Percentiles rank a stretch among this genome's conserved stretches.
phyloP scores from a whole-genome alignment of 805 yeast genomes.

The Tetrapisispora nanseiensis region DNA sequence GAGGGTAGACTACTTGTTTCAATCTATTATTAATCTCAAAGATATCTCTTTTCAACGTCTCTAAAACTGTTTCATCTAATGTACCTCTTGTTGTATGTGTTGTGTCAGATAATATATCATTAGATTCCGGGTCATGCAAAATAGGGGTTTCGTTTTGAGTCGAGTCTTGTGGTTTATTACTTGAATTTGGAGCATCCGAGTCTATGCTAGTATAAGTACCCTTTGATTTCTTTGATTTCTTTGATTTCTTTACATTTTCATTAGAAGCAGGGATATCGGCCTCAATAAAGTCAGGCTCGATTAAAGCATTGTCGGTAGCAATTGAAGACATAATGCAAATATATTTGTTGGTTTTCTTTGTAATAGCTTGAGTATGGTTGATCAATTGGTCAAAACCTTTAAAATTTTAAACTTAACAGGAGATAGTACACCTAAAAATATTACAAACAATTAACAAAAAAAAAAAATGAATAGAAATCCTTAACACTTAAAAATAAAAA shows the following conservation, averaged over 20 bases:
- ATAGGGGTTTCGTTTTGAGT: background rate
- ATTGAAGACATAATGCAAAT: background rate
- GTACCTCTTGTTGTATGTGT: constrained; percentile 19
- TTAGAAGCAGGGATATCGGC: constrained; percentile 7
- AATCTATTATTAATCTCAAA: constrained; percentile 24
- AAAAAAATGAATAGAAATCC: background rate
- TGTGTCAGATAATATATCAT: background rate
- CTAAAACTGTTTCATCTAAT: constrained; percentile 23
- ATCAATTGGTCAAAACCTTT: no score
- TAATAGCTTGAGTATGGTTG: no score
- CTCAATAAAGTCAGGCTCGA: constrained; percentile 25
- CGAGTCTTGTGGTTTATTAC: background rate
- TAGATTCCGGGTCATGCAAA: background rate
- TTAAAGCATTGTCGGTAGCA: constrained; percentile 4
- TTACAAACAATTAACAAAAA: no score
- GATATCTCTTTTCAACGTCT: constrained; percentile 26
- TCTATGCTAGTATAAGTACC: background rate
- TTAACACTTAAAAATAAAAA: constrained; percentile 1
- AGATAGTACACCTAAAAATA: no score
- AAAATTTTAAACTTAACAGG: no score
- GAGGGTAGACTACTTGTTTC: constrained; percentile 28
- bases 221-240: background rate
- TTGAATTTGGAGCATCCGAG: background rate
- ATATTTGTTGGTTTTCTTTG: background rate
- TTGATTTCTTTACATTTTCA: background rate